Evolutionary conservation across 805 yeast genomes (phyloP).

Genomic region (Schizosaccharomyces japonicus): DNA sequence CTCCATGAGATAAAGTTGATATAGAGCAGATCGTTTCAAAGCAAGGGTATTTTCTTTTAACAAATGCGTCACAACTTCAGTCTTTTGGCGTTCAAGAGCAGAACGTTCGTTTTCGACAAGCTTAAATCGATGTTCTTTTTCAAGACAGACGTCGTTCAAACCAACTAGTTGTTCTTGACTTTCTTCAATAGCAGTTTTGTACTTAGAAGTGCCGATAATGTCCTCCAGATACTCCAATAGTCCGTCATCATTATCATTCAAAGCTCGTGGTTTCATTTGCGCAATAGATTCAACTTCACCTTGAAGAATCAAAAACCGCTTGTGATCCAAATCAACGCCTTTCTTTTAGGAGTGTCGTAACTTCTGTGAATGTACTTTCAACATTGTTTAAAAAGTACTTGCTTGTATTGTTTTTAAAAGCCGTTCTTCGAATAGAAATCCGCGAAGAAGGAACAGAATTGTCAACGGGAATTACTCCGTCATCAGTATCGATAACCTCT

Average conservation of each 20-base stretch:
- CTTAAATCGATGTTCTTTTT: constrained; percentile 56
- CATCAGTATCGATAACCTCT: constrained; percentile 42
- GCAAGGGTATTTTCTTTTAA: constrained; percentile 37
- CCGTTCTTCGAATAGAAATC: constrained; percentile 57
- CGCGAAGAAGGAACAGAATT: constrained; percentile 27
- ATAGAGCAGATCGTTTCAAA: constrained; percentile 28
- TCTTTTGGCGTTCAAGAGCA: constrained; percentile 27
- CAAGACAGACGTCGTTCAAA: constrained; percentile 57
- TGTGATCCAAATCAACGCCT: constrained; percentile 87
- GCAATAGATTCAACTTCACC: constrained; percentile 98
- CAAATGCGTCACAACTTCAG: constrained; percentile 43
- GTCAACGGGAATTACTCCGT: too few species aligned
- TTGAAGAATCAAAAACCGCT: constrained; percentile 77
- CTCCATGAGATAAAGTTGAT: constrained; percentile 21
- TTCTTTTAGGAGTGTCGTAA: constrained; percentile 49
- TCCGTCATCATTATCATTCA: constrained; percentile 77
- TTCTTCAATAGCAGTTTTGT: constrained; percentile 53
- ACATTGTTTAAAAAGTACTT: constrained; percentile 51
- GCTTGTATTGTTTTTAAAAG: constrained; percentile 51
- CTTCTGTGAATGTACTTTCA: constrained; percentile 52
- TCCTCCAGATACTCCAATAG: constrained; percentile 83
- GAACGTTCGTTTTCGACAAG: constrained; percentile 57
- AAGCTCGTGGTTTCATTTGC: constrained; percentile 96
- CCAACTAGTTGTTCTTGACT: constrained; percentile 36
- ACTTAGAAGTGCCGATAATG: constrained; percentile 79